phyloP scores from a whole-genome alignment of 2,329 filamentous ascomycete genomes.

The Pseudogymnoascus sp. region DNA sequence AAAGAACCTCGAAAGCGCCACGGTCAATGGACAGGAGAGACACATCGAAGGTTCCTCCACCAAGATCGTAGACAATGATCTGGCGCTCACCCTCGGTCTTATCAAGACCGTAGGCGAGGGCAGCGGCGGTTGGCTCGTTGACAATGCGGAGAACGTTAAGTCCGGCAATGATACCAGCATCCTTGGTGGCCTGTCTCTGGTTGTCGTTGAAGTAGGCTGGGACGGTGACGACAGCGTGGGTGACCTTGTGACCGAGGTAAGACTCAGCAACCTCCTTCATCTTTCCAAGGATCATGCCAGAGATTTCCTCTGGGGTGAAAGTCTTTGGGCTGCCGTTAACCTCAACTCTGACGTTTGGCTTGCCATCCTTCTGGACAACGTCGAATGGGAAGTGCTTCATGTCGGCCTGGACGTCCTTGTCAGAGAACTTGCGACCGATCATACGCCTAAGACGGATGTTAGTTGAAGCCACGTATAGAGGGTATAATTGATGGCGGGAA shows the following conservation, averaged over 20 bases:
- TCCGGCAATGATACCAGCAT: conserved; percentile 83
- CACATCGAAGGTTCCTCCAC: conserved; percentile 92
- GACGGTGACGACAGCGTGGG: conserved; percentile 84
- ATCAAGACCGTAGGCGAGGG: conserved; percentile 88
- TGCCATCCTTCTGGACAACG: conserved; percentile 79
- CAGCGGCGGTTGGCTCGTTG: conserved; percentile 92
- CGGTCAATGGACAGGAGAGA: conserved; percentile 85
- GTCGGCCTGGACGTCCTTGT: conserved; percentile 84
- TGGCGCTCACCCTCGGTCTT: conserved; percentile 76
- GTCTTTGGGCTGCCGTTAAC: conserved; percentile 56
- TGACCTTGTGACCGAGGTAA: conserved; percentile 74
- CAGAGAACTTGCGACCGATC: conserved; percentile 73
- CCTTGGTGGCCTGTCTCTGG: conserved; percentile 94
- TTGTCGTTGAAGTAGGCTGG: conserved; percentile 98
- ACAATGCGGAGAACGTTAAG: conserved; percentile 93
- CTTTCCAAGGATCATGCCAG: conserved; percentile 73
- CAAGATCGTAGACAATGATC: conserved; percentile 88
- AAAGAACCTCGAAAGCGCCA: conserved; percentile 88
- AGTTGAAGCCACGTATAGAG: conserved; percentile 23
- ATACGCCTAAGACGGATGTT: conserved; percentile 51
- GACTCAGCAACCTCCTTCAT: conserved; percentile 77
- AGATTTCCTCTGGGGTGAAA: conserved; percentile 74
- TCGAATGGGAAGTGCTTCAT: conserved; percentile 99
- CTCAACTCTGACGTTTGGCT: conserved; percentile 73
- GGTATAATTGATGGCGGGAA: conserved; percentile 25